Evolutionary conservation across 208 protist species (phyloP).

Genomic region (Leishmania guyanensis): DNA sequence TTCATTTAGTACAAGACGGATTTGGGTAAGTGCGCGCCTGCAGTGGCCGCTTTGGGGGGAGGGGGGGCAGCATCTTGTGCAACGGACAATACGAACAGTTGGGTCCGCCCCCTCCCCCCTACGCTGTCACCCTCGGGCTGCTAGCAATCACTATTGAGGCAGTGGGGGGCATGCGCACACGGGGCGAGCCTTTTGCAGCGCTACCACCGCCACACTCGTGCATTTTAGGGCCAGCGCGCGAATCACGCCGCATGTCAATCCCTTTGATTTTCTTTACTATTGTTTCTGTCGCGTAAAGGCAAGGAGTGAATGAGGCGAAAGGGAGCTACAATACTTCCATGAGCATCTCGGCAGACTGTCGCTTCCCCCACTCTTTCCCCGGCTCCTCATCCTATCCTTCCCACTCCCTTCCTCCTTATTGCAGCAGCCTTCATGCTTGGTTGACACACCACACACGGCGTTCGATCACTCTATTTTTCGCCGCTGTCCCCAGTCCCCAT

Average conservation of each 20-base stretch:
- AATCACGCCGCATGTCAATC: too few species aligned
- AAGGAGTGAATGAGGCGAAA: background rate
- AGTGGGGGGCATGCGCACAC: background rate
- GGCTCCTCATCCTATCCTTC: background rate
- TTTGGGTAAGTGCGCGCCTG: background rate
- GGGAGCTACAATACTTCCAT: background rate
- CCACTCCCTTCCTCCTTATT: background rate
- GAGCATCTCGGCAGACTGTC: background rate
- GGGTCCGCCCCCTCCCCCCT: background rate
- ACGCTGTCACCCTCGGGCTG: background rate
- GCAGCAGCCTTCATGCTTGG: background rate
- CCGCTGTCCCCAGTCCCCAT: too few species aligned
- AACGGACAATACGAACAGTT: background rate
- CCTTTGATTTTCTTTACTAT: background rate
- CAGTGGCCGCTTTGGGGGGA: background rate
- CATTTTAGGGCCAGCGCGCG: background rate
- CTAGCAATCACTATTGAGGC: background rate
- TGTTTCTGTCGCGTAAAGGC: background rate
- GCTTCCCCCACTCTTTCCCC: background rate
- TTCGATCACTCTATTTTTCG: too few species aligned
- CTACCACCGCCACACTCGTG: background rate
- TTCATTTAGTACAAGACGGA: background rate
- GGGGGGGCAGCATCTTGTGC: background rate
- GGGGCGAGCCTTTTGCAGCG: background rate
- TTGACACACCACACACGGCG: too few species aligned